Conservation (phyloP, 208 protist species). For the Blastocrithidia nonstop region DNA sequence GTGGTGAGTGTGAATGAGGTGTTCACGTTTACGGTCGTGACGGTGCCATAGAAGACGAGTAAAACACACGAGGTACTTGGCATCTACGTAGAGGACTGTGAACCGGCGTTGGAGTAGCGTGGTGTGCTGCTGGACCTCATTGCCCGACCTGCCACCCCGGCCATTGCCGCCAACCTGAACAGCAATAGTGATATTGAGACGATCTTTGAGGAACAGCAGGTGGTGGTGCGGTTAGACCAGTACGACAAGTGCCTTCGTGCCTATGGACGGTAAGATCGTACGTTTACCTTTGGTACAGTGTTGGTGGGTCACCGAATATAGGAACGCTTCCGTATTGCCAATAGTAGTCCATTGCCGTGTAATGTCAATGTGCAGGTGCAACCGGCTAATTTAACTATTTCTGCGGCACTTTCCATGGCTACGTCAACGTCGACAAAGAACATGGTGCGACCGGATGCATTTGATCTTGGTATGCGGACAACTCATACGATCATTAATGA, state of each 20-base stretch:
- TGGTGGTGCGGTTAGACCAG: conserved; percentile 71
- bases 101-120: conserved; percentile 35
- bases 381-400: conserved; percentile 3
- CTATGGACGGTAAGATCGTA: conserved; percentile 81
- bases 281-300: conserved; percentile 87
- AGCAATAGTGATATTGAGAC: conserved; percentile 63
- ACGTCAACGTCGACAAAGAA: conserved; percentile 2
- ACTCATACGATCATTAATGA: too few species aligned
- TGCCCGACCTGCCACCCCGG: conserved; percentile 87
- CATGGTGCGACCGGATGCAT: conserved; percentile 19
- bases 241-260: conserved; percentile 41
- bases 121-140: conserved; percentile 84
- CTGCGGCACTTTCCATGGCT: not conserved
- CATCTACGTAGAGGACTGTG: conserved; percentile 83
- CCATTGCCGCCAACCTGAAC: conserved; percentile 81
- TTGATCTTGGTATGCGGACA: conserved; percentile 25
- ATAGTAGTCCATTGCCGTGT: conserved; percentile 88
- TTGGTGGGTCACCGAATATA: conserved; percentile 65
- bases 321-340: conserved; percentile 91
- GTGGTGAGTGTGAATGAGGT: conserved; percentile 43
- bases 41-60: conserved; percentile 43
- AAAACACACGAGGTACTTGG: conserved; percentile 67
- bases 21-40: conserved; percentile 44
- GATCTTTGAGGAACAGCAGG: conserved; percentile 96
- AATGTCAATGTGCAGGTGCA: conserved; percentile 62